A percentile compares a stretch with the other conserved stretches of the same genome.
Conservation (phyloP, 1,284 basidiomycete genomes). For the Sanguinoderma infundibulare region DNA sequence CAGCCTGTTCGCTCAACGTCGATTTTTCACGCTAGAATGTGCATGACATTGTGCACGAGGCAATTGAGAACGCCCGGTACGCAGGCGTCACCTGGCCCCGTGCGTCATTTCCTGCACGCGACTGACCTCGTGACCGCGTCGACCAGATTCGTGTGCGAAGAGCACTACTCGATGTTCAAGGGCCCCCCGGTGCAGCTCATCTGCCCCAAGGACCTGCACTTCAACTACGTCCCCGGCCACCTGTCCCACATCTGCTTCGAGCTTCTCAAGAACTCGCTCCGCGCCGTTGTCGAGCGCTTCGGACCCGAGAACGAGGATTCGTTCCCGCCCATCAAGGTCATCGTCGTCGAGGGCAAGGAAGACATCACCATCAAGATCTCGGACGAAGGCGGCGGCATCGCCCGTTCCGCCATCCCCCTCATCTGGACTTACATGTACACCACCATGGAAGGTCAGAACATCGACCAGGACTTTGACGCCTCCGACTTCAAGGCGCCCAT, state of each 20-base stretch:
- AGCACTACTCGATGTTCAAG: constrained; percentile 96
- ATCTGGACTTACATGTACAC: constrained; percentile 99
- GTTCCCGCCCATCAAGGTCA: constrained; percentile 95
- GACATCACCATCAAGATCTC: constrained; percentile 99
- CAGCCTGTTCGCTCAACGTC: constrained; percentile 7
- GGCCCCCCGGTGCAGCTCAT: constrained; percentile 97
- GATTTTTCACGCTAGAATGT: constrained; percentile 63
- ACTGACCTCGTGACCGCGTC: background rate
- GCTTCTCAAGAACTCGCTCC: constrained; percentile 97
- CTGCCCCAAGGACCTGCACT: constrained; percentile 86
- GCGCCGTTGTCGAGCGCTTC: constrained; percentile 94
- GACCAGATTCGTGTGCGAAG: constrained; percentile 88
- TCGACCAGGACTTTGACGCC: constrained; percentile 88
- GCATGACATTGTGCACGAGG: constrained; percentile 96
- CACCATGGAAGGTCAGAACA: constrained; percentile 90
- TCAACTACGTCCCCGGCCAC: constrained; percentile 97
- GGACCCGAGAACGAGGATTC: constrained; percentile 81
- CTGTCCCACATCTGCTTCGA: constrained; percentile 97
- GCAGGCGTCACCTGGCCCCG: constrained; percentile 6
- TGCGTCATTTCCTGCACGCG: background rate
- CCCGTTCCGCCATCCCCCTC: constrained; percentile 89
- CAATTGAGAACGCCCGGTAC: constrained; percentile 95
- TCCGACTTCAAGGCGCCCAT: constrained; percentile 98
- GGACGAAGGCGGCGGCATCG: constrained; percentile 96
- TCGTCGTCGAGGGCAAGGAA: constrained; percentile 93